Evolutionary conservation across 352 stramenopile species (phyloP), one percentile per base, ranked within the genome.

Genomic region (Phytophthora hybrid): DNA sequence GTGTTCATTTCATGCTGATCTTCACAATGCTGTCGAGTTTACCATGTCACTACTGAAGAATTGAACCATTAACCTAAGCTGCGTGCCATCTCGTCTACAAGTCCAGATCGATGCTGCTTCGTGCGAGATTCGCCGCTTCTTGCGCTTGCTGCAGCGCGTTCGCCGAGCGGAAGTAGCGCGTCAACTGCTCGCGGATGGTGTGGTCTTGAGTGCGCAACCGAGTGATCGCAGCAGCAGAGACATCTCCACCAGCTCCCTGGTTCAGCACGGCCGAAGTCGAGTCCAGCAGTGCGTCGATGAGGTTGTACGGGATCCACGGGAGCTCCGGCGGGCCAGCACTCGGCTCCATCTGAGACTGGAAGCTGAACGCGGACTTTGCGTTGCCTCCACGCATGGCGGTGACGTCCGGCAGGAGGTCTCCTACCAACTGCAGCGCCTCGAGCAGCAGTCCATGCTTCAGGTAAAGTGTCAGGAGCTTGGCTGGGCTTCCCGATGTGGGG

Each of bases 271-370:
- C 78, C 19, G 81, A 59, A 13, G 70, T 78, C 14, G 84, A 76
- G 59, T 93, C 83, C 19, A 94, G 66, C 54, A 93, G 64, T 10
- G 63, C 73, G 55, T 94, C 88, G 19, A 94, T 78, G 2, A 93
- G 68, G 46, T 84, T 91, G 74, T 90, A 93, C 3, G 87, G 86
- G 31, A 94, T 80, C 83, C 83, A 94, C 11, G 85, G 81, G 9
- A 91, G 63, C n/a, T 74, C 67, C 0, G 65, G 66, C 23, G 47
- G 58, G 10, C 69, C 66, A 14, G 73, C 21, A 5, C 63, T 73
- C 11, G 59, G 23, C 23, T 74, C 59, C 31, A 63, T 80, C 21
- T 80, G 76, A 56, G 85, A 75, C 26, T 79, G 76, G 66, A 90
- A 86, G 3, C 54, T 69, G 52, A 69, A 69, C 1, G 16, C 34